Evolutionary conservation across 2,329 filamentous ascomycete species (phyloP), one percentile per base, ranked within the genome.

Genomic region (Colletotrichum graminicola): DNA sequence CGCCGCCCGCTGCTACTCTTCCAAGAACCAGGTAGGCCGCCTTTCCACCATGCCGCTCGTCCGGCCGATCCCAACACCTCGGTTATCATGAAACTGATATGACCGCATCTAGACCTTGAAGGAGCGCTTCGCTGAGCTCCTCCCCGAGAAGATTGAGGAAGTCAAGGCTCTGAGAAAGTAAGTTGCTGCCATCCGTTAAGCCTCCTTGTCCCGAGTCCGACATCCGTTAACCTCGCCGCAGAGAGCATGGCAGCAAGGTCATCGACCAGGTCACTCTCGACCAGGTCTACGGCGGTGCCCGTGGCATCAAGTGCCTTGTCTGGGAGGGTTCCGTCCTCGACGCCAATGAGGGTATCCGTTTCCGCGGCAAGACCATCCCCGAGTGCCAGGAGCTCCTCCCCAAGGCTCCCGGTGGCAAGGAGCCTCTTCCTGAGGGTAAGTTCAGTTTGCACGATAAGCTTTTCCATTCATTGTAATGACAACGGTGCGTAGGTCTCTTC

Each of bases 321-420:
- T 99, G 96, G 96, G 96, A 99, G 87, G 92, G 95, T 79, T 99
- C 96, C 80, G 96, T 99, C 79, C 93, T 99, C 80, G 96, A 99
- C 86, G 90, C 95, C 70, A 94, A 98, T 89, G 96, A 99, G 90
- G 96, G 96, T 87, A 99, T 99, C 85, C 94, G 96, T 79, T 99
- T 99, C 92, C 93, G 96, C 83, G 96, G 96, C 88, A 96, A 95
- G 90, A 99, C 96, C 77, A 99, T 99, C 80, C 96, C 96, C 78
- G 96, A 99, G 86, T 98, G 95, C 91, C 96, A 98, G 89, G 88
- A 98, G 85, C 87, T 97, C 79, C 94, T 99, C 71, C 96, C 96
- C 84, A 98, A 97, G 89, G 96, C 95, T 74, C 94, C 95, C 75
- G 96, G 96, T 80, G 96, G 96, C 87, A 90, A 94, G 84, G 95